These are phyloP conservation scores for Amanita exitialis DNA, from an alignment of 768 basidiomycete species.

Conservation along the genomic window DNA sequence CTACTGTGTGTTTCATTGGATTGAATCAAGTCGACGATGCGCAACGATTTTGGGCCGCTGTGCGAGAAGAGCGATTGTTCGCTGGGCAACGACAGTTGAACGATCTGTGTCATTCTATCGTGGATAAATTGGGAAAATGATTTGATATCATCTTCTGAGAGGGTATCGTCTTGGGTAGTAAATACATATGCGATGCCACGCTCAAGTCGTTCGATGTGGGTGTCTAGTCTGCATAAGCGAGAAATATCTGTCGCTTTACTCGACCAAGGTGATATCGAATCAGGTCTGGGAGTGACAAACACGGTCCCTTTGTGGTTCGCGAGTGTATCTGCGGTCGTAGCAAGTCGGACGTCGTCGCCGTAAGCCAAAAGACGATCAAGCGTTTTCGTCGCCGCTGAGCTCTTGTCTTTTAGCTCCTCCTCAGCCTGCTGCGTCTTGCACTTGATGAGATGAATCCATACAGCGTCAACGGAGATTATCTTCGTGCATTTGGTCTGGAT, in stretches of 20 bases:
- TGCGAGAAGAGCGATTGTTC: slow-evolving; percentile 51
- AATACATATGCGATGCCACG: slow-evolving; percentile 71
- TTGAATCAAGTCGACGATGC: slow-evolving; percentile 51
- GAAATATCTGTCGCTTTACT: slow-evolving; percentile 98
- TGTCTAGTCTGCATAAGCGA: slow-evolving; percentile 69
- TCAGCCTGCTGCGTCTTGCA: slow-evolving; percentile 36
- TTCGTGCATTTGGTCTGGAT: slow-evolving; percentile 44
- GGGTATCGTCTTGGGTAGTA: slow-evolving; percentile 27
- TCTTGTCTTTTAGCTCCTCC: slow-evolving; percentile 30
- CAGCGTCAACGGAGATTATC: slow-evolving; percentile 64
- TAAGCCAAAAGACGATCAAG: slow-evolving; percentile 74
- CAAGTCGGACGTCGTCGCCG: slow-evolving; percentile 61
- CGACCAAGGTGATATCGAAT: slow-evolving; percentile 97
- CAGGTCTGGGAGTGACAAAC: slow-evolving; percentile 75
- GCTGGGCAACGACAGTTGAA: slow-evolving; percentile 48
- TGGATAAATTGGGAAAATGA: slow-evolving; percentile 64
- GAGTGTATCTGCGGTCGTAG: slow-evolving; percentile 28
- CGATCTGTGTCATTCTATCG: slow-evolving; percentile 95
- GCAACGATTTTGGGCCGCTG: slow-evolving; percentile 54
- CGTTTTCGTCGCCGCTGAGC: slow-evolving; percentile 36
- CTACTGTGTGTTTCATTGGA: slow-evolving; percentile 17
- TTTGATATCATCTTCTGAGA: slow-evolving; percentile 39
- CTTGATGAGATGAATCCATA: slow-evolving; percentile 83
- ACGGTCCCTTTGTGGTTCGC: slow-evolving; percentile 33
- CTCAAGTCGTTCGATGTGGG: slow-evolving; percentile 72